Evolutionary conservation across 345 rosid genomes (phyloP).

Genomic region (Microthlaspi erraticum): DNA sequence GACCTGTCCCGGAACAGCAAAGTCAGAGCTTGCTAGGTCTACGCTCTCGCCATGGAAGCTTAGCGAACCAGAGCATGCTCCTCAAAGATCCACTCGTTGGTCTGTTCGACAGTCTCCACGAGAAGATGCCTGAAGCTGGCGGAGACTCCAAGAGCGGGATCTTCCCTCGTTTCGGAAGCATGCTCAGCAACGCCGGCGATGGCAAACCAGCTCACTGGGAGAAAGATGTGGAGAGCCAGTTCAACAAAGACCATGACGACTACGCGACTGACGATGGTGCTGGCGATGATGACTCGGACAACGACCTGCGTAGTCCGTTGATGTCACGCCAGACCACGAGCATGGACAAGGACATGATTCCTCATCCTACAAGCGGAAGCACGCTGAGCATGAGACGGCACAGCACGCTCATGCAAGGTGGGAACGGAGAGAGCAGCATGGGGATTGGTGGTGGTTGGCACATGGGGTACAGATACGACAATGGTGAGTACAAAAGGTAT

Average conservation of each 20-base stretch:
- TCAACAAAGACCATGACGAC: conserved; percentile 67
- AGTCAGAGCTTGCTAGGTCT: conserved; percentile 75
- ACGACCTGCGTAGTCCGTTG: conserved; percentile 81
- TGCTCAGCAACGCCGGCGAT: conserved; percentile 69
- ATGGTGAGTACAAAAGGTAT: conserved; percentile 78
- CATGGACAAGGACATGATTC: conserved; percentile 75
- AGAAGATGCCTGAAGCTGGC: conserved; percentile 78
- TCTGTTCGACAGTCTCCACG: conserved; percentile 90
- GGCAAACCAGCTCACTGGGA: conserved; percentile 80
- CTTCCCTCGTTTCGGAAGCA: conserved; percentile 88
- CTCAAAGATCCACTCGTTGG: conserved; percentile 94
- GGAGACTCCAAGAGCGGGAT: conserved; percentile 80
- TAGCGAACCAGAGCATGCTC: conserved; percentile 64
- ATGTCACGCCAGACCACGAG: conserved; percentile 91
- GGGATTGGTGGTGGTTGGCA: conserved; percentile 99
- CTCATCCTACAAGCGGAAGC: conserved; percentile 65
- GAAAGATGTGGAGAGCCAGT: conserved; percentile 64
- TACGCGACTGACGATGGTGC: conserved; percentile 56
- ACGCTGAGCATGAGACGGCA: conserved; percentile 65
- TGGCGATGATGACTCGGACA: conserved; percentile 70
- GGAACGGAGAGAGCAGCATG: conserved; percentile 64
- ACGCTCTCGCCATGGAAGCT: conserved; percentile 85
- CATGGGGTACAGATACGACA: conserved; percentile 89
- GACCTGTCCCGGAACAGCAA: conserved; percentile 82
- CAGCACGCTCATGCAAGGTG: conserved; percentile 77